These are phyloP conservation scores for Monosiga brevicollis DNA, from an alignment of 78 protist genomes.

Conservation along the genomic window DNA sequence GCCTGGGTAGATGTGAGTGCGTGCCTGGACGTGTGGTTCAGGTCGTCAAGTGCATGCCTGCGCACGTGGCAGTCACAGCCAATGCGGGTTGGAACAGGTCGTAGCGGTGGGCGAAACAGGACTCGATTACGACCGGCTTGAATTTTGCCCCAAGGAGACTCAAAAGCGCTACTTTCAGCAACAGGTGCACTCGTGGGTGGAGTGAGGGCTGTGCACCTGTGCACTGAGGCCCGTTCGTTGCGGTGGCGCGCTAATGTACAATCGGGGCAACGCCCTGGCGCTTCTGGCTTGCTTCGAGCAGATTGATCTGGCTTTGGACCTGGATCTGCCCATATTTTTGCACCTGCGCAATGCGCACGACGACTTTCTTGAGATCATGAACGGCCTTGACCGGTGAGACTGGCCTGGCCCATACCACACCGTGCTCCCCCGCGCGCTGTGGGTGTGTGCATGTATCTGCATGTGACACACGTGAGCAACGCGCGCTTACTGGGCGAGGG, in stretches of 20 bases:
- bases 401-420: too few relatives aligned
- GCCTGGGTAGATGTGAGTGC: neutral
- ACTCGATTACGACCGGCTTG: conserved; percentile 41
- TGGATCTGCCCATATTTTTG: conserved; percentile 42
- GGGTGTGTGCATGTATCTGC: neutral
- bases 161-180: conserved; percentile 15
- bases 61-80: neutral
- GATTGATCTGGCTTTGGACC: conserved; percentile 29
- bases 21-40: neutral
- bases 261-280: too few relatives aligned
- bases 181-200: too few relatives aligned
- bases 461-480: too few relatives aligned
- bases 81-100: neutral
- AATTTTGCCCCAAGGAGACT: conserved; percentile 24
- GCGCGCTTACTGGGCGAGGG: neutral
- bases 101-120: conserved; percentile 51
- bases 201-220: too few relatives aligned
- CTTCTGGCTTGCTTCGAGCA: too few relatives aligned
- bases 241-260: too few relatives aligned
- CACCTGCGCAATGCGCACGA: conserved; percentile 31
- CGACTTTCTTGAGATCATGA: conserved; percentile 28
- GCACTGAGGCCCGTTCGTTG: too few relatives aligned
- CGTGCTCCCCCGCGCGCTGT: too few relatives aligned
- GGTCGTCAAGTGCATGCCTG: too few relatives aligned
- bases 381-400: too few relatives aligned